phyloP scores from a whole-genome alignment of 2,329 filamentous ascomycete genomes.

The Xylariales sp. region DNA sequence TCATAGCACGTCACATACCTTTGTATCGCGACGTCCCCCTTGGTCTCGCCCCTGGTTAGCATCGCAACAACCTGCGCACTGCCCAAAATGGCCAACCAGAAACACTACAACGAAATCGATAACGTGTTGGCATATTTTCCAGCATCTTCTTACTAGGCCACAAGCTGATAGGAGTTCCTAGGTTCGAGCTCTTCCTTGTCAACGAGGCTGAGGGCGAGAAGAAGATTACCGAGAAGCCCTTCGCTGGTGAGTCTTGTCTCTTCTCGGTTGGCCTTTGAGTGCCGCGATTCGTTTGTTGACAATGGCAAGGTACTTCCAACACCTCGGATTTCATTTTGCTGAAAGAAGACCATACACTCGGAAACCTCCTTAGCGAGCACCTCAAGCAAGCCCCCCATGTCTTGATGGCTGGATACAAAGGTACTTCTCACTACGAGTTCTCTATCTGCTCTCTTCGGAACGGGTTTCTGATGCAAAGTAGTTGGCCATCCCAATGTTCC shows the following conservation, averaged over 20 bases:
- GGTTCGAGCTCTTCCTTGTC: slow-evolving; percentile 94
- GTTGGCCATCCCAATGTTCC: slow-evolving; percentile 71
- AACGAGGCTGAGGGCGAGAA: slow-evolving; percentile 79
- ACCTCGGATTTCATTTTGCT: slow-evolving; percentile 95
- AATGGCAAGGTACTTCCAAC: slow-evolving; percentile 80
- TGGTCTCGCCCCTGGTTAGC: background rate
- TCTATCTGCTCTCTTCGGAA: slow-evolving; percentile 44
- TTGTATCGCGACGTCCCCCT: background rate
- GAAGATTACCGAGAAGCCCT: slow-evolving; percentile 89
- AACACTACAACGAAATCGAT: slow-evolving; percentile 36
- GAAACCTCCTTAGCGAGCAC: slow-evolving; percentile 87
- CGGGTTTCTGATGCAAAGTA: slow-evolving; percentile 42
- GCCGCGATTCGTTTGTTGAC: background rate
- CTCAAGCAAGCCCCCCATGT: slow-evolving; percentile 87
- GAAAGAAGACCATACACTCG: slow-evolving; percentile 97
- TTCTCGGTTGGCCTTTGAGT: background rate
- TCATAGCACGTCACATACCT: background rate
- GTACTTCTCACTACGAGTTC: slow-evolving; percentile 56
- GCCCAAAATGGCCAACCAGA: slow-evolving; percentile 35
- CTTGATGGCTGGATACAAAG: slow-evolving; percentile 91
- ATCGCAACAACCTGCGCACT: background rate
- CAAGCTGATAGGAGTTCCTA: slow-evolving; percentile 54
- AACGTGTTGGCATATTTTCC: slow-evolving; percentile 29
- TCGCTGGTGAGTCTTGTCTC: slow-evolving; percentile 76
- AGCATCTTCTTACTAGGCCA: slow-evolving; percentile 17